These are phyloP conservation scores for Pezicula radicicola DNA, from an alignment of 2,329 filamentous ascomycete species.

Conservation along the genomic window DNA sequence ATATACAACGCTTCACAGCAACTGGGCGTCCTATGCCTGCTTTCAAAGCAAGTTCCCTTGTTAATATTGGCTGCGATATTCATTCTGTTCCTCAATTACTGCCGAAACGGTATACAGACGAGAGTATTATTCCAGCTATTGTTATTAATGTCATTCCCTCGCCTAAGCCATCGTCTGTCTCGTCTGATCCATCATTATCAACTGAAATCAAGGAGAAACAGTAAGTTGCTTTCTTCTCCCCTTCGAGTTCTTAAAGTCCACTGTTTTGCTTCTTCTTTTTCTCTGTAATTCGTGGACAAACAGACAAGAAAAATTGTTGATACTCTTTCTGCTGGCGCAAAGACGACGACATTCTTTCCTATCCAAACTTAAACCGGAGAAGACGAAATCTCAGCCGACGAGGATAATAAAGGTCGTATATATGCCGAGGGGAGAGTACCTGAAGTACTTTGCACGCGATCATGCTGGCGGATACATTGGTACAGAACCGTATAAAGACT, in stretches of 20 bases:
- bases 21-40: slow-evolving; percentile 20
- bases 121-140: slow-evolving; percentile 28
- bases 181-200: too few relatives aligned
- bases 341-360: neutral
- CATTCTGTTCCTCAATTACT: slow-evolving; percentile 20
- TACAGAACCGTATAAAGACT: slow-evolving; percentile 22
- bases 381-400: slow-evolving; percentile 1
- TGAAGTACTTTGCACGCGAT: slow-evolving; percentile 26
- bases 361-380: neutral
- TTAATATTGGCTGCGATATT: slow-evolving; percentile 13
- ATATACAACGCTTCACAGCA: slow-evolving; percentile 19
- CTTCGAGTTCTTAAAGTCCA: neutral
- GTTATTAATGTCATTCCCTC: slow-evolving; percentile 12
- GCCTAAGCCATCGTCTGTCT: neutral
- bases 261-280: neutral
- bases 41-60: slow-evolving; percentile 10
- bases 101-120: slow-evolving; percentile 23
- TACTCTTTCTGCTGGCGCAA: too few relatives aligned
- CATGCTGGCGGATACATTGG: slow-evolving; percentile 24
- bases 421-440: slow-evolving; percentile 28
- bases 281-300: neutral
- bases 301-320: neutral
- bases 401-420: slow-evolving; percentile 23
- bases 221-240: neutral
- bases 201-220: neutral